A percentile compares a stretch with the other conserved stretches of the same genome.
These are phyloP conservation scores for Artemisia tridentata DNA, from an alignment of 129 eudicot species.

Conservation along the genomic window DNA sequence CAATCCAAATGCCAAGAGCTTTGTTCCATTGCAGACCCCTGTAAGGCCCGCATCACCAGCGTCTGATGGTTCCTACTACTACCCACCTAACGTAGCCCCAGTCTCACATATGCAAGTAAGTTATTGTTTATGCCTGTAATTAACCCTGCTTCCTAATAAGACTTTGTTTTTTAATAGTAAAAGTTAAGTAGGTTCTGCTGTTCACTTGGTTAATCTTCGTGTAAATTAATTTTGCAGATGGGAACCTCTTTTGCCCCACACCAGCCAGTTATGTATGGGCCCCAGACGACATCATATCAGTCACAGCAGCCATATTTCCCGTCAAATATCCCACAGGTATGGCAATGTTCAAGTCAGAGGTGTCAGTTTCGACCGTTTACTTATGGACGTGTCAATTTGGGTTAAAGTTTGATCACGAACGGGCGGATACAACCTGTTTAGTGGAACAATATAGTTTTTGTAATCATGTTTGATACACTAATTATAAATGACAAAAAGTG, in stretches of 20 bases:
- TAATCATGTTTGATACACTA: too few species aligned
- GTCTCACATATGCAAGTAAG: conserved; percentile 78
- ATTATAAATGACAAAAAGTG: too few species aligned
- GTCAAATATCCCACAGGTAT: conserved; percentile 77
- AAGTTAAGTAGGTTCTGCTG: too few species aligned
- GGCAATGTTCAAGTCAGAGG: not conserved
- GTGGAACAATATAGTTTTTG: too few species aligned
- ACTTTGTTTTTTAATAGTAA: too few species aligned
- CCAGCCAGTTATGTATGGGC: conserved; percentile 70
- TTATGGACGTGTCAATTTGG: too few species aligned
- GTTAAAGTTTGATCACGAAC: too few species aligned
- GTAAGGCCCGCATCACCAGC: conserved; percentile 78
- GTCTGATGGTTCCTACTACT: conserved; percentile 71
- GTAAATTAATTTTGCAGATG: conserved; percentile 33
- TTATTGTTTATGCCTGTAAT: conserved; percentile 1
- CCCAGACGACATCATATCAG: conserved; percentile 53
- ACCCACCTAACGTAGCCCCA: conserved; percentile 50
- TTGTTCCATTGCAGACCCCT: conserved; percentile 60
- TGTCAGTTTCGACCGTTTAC: too few species aligned
- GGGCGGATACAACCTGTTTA: too few species aligned
- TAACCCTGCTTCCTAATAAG: too few species aligned
- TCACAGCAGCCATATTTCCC: conserved; percentile 70
- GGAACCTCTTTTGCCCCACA: conserved; percentile 64
- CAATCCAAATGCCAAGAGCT: conserved; percentile 91
- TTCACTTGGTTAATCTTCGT: not conserved